These are phyloP conservation scores for Clonostachys byssicola DNA, from an alignment of 2,329 filamentous ascomycete species.

Conservation along the genomic window DNA sequence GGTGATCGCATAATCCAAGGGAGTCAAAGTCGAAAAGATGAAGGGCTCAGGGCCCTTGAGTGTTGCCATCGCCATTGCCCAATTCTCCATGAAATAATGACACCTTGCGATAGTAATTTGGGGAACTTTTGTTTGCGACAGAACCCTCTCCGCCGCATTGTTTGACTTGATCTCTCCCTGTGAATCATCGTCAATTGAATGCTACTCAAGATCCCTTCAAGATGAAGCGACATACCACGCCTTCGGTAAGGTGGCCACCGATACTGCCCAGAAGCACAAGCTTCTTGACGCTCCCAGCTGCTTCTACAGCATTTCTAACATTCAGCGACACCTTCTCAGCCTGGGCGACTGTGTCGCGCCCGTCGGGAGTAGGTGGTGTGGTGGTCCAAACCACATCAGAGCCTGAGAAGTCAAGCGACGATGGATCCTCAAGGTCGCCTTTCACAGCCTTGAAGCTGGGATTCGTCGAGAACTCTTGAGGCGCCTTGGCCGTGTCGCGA, in stretches of 20 bases:
- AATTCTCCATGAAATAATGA: constrained; percentile 33
- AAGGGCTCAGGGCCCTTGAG: constrained; percentile 16
- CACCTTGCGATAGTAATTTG: constrained; percentile 23
- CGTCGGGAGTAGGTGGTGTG: constrained; percentile 19
- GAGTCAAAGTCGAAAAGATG: constrained; percentile 25
- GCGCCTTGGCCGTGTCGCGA: constrained; percentile 17
- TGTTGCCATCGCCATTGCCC: constrained; percentile 17
- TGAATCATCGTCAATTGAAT: not conserved
- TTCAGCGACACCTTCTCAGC: constrained; percentile 13
- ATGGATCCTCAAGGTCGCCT: constrained; percentile 18
- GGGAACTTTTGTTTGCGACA: constrained; percentile 7
- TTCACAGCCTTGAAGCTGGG: constrained; percentile 16
- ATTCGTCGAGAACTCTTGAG: constrained; percentile 14
- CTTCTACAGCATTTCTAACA: constrained; percentile 9
- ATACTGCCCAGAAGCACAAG: constrained; percentile 12
- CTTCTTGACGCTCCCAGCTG: constrained; percentile 10
- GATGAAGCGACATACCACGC: constrained; percentile 7
- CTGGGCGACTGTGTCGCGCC: constrained; percentile 10
- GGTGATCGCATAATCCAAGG: constrained; percentile 19
- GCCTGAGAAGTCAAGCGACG: constrained; percentile 20
- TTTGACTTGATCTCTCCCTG: constrained; percentile 30
- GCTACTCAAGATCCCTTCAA: not conserved
- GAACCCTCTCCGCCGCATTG: constrained; percentile 20
- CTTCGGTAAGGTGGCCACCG: constrained; percentile 14
- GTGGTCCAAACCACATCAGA: constrained; percentile 21